A percentile compares a stretch with the other conserved stretches of the same genome.
Conservation (phyloP, 345 rosid genomes). For the Salix udensis region DNA sequence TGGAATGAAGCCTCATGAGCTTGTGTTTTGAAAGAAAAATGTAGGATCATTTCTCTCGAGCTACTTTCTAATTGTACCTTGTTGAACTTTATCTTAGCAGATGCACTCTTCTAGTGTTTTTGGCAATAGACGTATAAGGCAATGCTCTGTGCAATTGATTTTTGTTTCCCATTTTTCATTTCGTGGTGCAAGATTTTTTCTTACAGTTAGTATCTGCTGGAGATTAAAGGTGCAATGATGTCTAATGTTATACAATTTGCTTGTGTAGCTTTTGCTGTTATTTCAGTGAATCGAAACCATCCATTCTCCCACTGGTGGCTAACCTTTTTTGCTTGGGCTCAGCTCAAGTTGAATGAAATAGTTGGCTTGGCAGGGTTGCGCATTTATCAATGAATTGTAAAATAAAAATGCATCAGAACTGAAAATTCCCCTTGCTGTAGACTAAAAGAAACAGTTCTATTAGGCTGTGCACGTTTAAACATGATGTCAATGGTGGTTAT, state of each 20-base stretch:
- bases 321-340: background rate
- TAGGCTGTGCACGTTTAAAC: background rate
- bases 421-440: background rate
- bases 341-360: background rate
- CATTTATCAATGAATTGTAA: background rate
- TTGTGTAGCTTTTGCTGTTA: background rate
- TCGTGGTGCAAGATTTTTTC: background rate
- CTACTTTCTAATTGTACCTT: background rate
- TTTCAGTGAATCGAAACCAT: background rate
- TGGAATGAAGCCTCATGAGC: constrained; percentile 38
- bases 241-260: background rate
- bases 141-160: background rate
- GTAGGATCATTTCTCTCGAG: constrained; percentile 7
- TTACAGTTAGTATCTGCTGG: background rate
- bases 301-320: background rate
- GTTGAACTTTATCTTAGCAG: constrained; percentile 11
- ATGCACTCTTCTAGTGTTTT: constrained; percentile 15
- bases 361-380: background rate
- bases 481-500: background rate
- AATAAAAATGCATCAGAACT: background rate
- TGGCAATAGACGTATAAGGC: constrained; percentile 4
- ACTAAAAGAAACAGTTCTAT: background rate
- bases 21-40: constrained; percentile 18
- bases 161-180: background rate
- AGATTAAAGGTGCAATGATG: background rate